Evolutionary conservation across 768 basidiomycete species (phyloP).

Genomic region (Strobilomyces dryophilus): DNA sequence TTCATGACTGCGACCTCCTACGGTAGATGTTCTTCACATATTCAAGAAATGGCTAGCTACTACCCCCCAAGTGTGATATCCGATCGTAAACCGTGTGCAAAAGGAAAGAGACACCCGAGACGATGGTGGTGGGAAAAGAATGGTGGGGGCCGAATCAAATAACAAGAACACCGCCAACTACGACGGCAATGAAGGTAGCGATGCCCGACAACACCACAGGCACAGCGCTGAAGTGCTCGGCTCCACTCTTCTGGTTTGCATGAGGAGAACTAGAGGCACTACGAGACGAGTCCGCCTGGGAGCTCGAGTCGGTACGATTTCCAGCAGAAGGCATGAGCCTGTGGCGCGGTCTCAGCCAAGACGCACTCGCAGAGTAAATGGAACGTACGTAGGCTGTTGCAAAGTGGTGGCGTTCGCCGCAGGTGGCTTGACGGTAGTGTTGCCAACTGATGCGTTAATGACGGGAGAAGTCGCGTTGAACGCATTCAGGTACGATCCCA

Average conservation of each 20-base stretch:
- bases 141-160: conserved; percentile 12
- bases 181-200: conserved; percentile 19
- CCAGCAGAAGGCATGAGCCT: conserved; percentile 3
- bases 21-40: conserved; percentile 9
- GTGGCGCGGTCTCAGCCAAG: neutral
- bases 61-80: conserved; percentile 1
- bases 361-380: neutral
- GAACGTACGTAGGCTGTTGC: conserved; percentile 5
- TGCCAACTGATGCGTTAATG: conserved; percentile 19
- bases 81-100: neutral
- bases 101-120: conserved; percentile 6
- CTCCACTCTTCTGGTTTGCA: conserved; percentile 33
- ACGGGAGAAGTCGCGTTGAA: conserved; percentile 27
- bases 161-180: conserved; percentile 18
- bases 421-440: conserved; percentile 15
- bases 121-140: neutral
- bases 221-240: conserved; percentile 21
- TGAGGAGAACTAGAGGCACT: conserved; percentile 20
- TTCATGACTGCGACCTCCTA: conserved; percentile 2
- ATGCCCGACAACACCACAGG: conserved; percentile 24
- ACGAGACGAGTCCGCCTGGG: conserved; percentile 11
- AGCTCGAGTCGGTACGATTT: neutral
- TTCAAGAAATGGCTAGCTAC: neutral
- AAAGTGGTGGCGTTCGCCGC: conserved; percentile 7
- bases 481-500: conserved; percentile 47